Conservation (phyloP, 305 asterid genomes). For the Andrographis paniculata region DNA sequence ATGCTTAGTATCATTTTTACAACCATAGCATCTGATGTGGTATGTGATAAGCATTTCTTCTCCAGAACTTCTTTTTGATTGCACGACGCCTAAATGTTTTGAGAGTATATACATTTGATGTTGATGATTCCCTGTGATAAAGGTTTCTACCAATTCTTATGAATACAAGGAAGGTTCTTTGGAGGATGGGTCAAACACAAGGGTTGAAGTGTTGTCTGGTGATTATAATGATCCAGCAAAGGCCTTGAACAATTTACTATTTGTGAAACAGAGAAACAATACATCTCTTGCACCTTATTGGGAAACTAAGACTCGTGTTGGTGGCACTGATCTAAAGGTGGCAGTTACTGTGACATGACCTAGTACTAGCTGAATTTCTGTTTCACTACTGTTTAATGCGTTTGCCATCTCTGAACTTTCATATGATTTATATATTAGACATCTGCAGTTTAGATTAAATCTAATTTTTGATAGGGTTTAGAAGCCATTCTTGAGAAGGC, state of each 20-base stretch:
- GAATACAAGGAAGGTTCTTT: slow-evolving; percentile 36
- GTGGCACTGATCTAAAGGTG: slow-evolving; percentile 93
- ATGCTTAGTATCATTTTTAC: not conserved
- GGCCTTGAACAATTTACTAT: slow-evolving; percentile 32
- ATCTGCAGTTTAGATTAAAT: slow-evolving; percentile 17
- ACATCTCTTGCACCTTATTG: slow-evolving; percentile 48
- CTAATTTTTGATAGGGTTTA: slow-evolving; percentile 47
- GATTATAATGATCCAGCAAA: slow-evolving; percentile 35
- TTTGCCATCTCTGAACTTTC: slow-evolving; percentile 18
- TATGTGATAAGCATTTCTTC: slow-evolving; percentile 25
- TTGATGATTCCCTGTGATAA: slow-evolving; percentile 21
- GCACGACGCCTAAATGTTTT: slow-evolving; percentile 13
- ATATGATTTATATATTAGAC: slow-evolving; percentile 15
- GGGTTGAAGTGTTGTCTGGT: slow-evolving; percentile 32
- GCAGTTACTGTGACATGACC: not conserved
- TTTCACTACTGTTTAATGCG: not conserved
- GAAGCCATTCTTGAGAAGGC: slow-evolving; percentile 88
- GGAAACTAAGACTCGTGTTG: slow-evolving; percentile 33
- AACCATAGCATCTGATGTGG: slow-evolving; percentile 20
- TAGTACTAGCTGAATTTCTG: not conserved
- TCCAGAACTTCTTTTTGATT: slow-evolving; percentile 18
- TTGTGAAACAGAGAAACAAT: slow-evolving; percentile 33
- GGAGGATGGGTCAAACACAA: slow-evolving; percentile 35
- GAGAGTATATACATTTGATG: slow-evolving; percentile 9
- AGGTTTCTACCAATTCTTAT: slow-evolving; percentile 49